Evolutionary conservation across 257 asterid species (phyloP).

Genomic region (Fraxinus cuspidata): DNA sequence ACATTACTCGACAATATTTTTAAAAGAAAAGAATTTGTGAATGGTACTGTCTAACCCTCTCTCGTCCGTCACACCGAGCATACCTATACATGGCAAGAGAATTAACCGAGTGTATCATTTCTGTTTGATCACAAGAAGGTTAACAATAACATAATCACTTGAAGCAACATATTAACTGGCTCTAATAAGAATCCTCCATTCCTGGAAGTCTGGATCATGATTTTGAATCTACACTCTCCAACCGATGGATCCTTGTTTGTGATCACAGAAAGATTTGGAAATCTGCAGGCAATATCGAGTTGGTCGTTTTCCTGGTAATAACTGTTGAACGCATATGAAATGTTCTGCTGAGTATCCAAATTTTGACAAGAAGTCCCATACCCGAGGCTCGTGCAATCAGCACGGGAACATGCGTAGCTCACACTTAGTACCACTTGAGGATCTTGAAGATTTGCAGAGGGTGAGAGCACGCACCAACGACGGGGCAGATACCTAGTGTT

Average conservation of each 20-base stretch:
- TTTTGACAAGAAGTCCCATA: constrained; percentile 57
- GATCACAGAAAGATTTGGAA: constrained; percentile 57
- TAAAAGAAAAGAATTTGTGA: not conserved
- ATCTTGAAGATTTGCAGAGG: constrained; percentile 49
- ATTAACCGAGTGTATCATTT: constrained; percentile 29
- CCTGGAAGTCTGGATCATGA: constrained; percentile 51
- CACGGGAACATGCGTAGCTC: constrained; percentile 58
- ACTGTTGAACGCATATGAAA: constrained; percentile 71
- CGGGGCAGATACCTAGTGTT: constrained; percentile 43
- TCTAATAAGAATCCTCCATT: constrained; percentile 30
- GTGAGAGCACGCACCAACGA: constrained; percentile 63
- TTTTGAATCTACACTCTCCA: constrained; percentile 56
- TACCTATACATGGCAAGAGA: constrained; percentile 24
- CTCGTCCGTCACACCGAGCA: too few relatives aligned
- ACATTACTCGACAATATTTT: not conserved
- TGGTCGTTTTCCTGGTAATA: constrained; percentile 64
- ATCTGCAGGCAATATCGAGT: constrained; percentile 56
- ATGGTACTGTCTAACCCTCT: not conserved
- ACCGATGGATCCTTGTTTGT: constrained; percentile 58
- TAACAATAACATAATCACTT: constrained; percentile 33
- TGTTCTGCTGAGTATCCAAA: constrained; percentile 46
- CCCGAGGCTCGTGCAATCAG: constrained; percentile 76
- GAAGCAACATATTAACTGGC: constrained; percentile 32
- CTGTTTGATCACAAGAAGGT: constrained; percentile 30
- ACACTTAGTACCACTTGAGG: constrained; percentile 56